Conservation (phyloP, 78 protist species). For the Dictyostelium citrinum region DNA sequence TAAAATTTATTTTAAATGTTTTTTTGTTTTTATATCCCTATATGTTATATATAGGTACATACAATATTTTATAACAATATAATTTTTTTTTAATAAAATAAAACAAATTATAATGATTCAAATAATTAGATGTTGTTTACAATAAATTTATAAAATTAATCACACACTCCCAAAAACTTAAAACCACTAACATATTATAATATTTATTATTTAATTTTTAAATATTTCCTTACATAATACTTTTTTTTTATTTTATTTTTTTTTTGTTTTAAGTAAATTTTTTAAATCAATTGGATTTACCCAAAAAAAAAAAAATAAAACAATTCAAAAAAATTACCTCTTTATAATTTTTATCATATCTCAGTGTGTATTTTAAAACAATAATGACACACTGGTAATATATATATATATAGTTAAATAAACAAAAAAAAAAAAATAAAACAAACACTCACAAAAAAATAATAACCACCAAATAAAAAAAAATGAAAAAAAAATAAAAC, state of each 20-base stretch:
- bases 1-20: background rate
- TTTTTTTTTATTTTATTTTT: background rate
- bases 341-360: background rate
- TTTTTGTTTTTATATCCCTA: background rate
- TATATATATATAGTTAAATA: background rate
- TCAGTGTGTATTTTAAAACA: background rate
- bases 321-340: background rate
- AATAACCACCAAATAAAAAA: background rate
- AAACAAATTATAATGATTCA: background rate
- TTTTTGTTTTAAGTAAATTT: background rate
- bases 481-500: background rate
- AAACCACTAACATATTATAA: background rate
- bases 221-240: background rate
- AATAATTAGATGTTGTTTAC: background rate
- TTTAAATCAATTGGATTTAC: background rate
- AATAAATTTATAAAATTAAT: background rate
- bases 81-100: background rate
- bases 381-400: background rate
- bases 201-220: background rate
- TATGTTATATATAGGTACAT: background rate
- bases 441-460: too few species aligned
- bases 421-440: background rate
- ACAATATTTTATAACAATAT: background rate
- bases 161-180: background rate
- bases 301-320: background rate